Evolutionary conservation across 106 monocot genomes (phyloP), one percentile per base, ranked within the genome.

Genomic region (Dioscorea dumetorum): DNA sequence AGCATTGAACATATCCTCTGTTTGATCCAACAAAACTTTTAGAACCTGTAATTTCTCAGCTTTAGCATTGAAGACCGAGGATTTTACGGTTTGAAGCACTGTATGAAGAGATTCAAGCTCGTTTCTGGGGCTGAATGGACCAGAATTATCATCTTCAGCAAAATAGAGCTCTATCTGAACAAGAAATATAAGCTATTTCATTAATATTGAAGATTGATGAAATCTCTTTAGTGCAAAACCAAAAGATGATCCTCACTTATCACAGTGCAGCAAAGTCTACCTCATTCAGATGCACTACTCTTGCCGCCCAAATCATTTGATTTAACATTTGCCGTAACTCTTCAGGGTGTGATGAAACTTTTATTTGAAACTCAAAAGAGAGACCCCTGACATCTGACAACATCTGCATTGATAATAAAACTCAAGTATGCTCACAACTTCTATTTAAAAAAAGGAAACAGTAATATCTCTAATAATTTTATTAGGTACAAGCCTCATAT

Each of bases 161-260:
- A 97, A 92, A 82, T 97, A 97, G 60, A 97, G 75, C 67, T 97
- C 97, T 49, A 74, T 63, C 92, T 99, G 83, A 32, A 66, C 28
- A 15, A 60, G 8, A 21, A 8, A 28, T 8, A 60, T 60, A 22
- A 69, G 58, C 13, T 58, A 11, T 21, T 60, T 41, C 6, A 41
- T 41, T 33, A 15, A 60, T 49, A 22, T 57, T 22, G 57, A 8
- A 35, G 48, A 32, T 12, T 28, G 17, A 33, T 28, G 12, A 2
- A 49, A 34, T 23, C 33, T 57, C n/a, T 8, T 20, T 48, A n/a
- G 33, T 35, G 13, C 5, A 54, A 33, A 22, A 15, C 33, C 22
- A 17, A 17, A 49, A 19, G 58, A 21, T 41, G 41, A 5, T 41
- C 9, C 41, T 41, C 41, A 41, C 41, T 41, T 41, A 41, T 41